Evolutionary conservation across 2,329 filamentous ascomycete species (phyloP), one percentile per base, ranked within the genome.

Genomic region (Aschersonia sp.): DNA sequence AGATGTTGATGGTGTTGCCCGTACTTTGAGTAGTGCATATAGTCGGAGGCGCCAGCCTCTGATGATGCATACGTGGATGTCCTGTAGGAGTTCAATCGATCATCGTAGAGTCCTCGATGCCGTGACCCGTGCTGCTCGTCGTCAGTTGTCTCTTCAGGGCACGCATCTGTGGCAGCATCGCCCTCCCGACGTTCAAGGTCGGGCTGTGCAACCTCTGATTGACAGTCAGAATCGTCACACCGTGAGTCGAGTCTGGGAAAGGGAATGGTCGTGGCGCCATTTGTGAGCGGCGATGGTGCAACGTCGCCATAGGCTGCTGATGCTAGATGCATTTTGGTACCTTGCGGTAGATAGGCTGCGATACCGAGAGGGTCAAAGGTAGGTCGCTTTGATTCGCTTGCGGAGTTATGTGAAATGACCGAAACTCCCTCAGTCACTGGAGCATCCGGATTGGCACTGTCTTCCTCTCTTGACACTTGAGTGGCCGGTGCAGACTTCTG

Each of bases 281-380:
- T 47, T 4, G 51, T 49, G 12, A 48, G 49, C 20, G 41, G 4
- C 30, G 43, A 40, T 20, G 43, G 45, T 38, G 52, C 45, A 43
- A 57, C 53, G 9, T 58, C 53, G 30, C 3, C 7, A 20, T 20
- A 20, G 12, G 50, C 66, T 6, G 72, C 69, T 6, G 71, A 68
- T 32, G 77, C 57, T 42, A 76, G 71, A 4, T 70, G 72, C 46
- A 75, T 69, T 20, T 69, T 72, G 7, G 72, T 72, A 52, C 69
- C 65, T 45, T 67, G 56, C 3, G 52, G 45, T 43, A 54, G 47
- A 20, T 54, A 51, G n/a, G 48, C 45, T 35, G 48, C 50, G n/a
- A 50, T 51, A n/a, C 47, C 47, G n/a, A 47, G 49, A 12, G 42
- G 45, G 31, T 32, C 7, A n/a, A 30, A 28, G 44, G 44, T 44